A percentile compares a stretch with the other conserved stretches of the same genome.
These are phyloP conservation scores for Saposhnikovia divaricata DNA, from an alignment of 129 eudicot genomes.

Conservation along the genomic window DNA sequence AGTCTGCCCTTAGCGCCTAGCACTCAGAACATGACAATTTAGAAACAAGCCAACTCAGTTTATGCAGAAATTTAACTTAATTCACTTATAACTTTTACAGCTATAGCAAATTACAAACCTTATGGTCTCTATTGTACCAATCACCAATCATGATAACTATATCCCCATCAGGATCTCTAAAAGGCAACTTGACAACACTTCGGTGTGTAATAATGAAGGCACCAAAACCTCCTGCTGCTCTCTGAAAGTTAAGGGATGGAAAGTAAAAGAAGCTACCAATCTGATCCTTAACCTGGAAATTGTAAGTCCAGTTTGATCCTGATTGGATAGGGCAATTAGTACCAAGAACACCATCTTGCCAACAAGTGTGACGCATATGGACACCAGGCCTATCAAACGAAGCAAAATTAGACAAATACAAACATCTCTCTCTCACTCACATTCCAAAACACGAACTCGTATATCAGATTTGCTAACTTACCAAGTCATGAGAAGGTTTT, in stretches of 20 bases:
- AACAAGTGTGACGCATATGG: constrained; percentile 18
- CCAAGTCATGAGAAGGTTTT: constrained; percentile 73
- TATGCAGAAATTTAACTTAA: neutral
- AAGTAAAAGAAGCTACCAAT: constrained; percentile 69
- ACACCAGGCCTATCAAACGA: constrained; percentile 7
- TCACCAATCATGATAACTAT: constrained; percentile 10
- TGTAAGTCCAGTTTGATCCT: constrained; percentile 63
- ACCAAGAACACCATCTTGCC: constrained; percentile 73
- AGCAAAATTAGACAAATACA: neutral
- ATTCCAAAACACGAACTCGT: neutral
- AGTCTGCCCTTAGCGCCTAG: constrained; percentile 2
- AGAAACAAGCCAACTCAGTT: neutral
- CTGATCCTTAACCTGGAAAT: constrained; percentile 62
- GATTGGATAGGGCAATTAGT: constrained; percentile 63
- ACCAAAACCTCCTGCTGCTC: constrained; percentile 60
- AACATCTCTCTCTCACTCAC: neutral
- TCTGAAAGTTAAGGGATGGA: constrained; percentile 56
- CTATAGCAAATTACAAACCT: neutral
- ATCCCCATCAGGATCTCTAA: constrained; percentile 4
- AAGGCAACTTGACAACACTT: neutral
- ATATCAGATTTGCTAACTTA: constrained; percentile 12
- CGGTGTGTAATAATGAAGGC: constrained; percentile 25
- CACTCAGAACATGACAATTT: neutral
- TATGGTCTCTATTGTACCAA: constrained; percentile 9
- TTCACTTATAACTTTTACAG: neutral